phyloP scores from a whole-genome alignment of 1,284 basidiomycete genomes.

The Ceratobasidium sp. region DNA sequence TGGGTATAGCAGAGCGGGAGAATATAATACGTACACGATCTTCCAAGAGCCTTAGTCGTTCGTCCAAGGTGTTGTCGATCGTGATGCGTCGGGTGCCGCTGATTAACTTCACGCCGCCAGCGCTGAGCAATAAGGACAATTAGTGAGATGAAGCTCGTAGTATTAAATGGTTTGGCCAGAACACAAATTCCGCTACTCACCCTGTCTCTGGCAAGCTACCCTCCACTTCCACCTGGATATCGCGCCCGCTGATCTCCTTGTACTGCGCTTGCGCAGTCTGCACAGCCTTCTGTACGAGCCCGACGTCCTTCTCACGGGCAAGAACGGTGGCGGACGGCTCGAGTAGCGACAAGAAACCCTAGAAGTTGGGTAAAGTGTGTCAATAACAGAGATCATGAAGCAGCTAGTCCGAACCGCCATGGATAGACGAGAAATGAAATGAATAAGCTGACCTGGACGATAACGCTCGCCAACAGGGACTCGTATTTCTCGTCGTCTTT shows the following conservation, averaged over 20 bases:
- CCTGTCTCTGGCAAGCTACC: slow-evolving; percentile 78
- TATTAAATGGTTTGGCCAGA: not conserved
- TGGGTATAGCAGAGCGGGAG: not conserved
- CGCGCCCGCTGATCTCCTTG: slow-evolving; percentile 80
- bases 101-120: slow-evolving; percentile 85
- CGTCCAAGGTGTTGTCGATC: slow-evolving; percentile 92
- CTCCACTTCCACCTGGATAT: slow-evolving; percentile 73
- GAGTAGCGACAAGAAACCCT: slow-evolving; percentile 73
- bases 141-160: not conserved
- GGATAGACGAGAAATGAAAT: not conserved
- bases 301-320: slow-evolving; percentile 73
- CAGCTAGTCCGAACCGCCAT: too few species aligned
- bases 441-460: slow-evolving; percentile 74
- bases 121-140: slow-evolving; percentile 60
- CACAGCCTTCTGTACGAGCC: slow-evolving; percentile 70
- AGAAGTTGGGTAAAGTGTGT: slow-evolving; percentile 50
- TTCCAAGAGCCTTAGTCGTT: slow-evolving; percentile 87
- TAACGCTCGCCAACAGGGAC: slow-evolving; percentile 83
- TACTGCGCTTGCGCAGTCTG: slow-evolving; percentile 75
- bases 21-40: slow-evolving; percentile 76
- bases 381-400: not conserved
- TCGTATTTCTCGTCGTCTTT: slow-evolving; percentile 80
- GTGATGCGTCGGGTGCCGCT: slow-evolving; percentile 83
- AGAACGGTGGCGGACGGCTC: slow-evolving; percentile 75
- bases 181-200: slow-evolving; percentile 61